Evolutionary conservation across 371 early-diverging fungal genomes (phyloP).

Genomic region (Rhizopus delemar): DNA sequence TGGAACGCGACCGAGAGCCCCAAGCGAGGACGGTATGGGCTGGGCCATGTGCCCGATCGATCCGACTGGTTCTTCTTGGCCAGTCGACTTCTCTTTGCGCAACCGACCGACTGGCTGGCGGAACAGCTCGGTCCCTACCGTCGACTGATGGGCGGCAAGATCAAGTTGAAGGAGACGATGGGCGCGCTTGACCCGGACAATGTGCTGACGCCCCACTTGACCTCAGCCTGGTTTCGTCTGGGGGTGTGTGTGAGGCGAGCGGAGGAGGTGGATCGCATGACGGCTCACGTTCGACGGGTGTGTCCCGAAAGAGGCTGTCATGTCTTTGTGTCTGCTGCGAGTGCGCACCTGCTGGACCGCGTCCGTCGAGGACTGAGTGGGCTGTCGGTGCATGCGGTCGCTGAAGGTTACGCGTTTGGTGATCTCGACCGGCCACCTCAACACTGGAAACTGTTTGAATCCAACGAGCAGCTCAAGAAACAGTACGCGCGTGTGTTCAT

Average conservation of each 20-base stretch:
- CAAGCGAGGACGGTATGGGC: slow-evolving; percentile 31
- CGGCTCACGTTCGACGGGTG: not conserved
- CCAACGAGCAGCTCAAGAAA: slow-evolving; percentile 24
- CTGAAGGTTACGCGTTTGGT: slow-evolving; percentile 25
- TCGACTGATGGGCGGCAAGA: slow-evolving; percentile 39
- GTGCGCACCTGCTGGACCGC: not conserved
- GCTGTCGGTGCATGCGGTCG: slow-evolving; percentile 29
- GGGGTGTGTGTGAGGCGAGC: slow-evolving; percentile 30
- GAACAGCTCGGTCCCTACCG: slow-evolving; percentile 32
- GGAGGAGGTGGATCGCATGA: slow-evolving; percentile 10
- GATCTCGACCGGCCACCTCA: slow-evolving; percentile 13
- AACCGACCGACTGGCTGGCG: slow-evolving; percentile 31
- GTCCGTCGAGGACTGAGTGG: slow-evolving; percentile 1
- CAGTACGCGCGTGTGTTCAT: slow-evolving; percentile 38
- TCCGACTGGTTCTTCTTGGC: slow-evolving; percentile 47
- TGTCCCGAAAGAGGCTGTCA: slow-evolving; percentile 18
- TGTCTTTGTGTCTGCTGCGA: slow-evolving; percentile 30
- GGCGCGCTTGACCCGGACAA: slow-evolving; percentile 19
- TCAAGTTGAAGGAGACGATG: slow-evolving; percentile 17
- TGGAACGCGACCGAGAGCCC: slow-evolving; percentile 10
- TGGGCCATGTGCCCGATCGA: slow-evolving; percentile 18
- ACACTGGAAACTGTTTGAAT: slow-evolving; percentile 9
- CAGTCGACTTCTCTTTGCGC: slow-evolving; percentile 35
- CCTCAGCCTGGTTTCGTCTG: slow-evolving; percentile 35
- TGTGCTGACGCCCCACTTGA: slow-evolving; percentile 7